Evolutionary conservation across 140 eudicot species (phyloP).

Genomic region (Anethum foeniculum): DNA sequence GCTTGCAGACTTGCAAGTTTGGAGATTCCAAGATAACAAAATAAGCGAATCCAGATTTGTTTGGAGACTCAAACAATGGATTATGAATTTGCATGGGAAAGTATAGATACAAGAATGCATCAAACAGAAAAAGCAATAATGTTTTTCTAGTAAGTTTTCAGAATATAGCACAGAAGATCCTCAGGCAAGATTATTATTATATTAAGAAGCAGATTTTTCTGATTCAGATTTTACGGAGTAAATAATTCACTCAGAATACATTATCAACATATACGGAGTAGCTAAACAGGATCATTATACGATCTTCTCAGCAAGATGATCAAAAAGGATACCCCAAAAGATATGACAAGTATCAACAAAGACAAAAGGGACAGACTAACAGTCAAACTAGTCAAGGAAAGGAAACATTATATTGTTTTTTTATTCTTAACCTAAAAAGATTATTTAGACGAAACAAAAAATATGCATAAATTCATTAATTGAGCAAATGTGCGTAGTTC

Average conservation of each 20-base stretch:
- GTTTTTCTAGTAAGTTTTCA: not conserved
- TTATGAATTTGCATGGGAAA: not conserved
- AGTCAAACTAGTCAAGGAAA: not conserved
- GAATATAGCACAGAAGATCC: not conserved
- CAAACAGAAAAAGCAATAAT: not conserved
- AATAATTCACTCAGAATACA: not conserved
- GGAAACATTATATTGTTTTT: not conserved
- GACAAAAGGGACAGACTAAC: not conserved
- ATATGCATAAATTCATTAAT: not conserved
- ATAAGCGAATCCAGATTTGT: not conserved
- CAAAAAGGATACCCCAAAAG: not conserved
- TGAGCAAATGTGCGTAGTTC: not conserved
- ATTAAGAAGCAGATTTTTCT: not conserved
- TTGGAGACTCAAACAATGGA: not conserved
- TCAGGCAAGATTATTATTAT: not conserved
- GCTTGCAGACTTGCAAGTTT: not conserved
- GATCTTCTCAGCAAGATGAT: not conserved
- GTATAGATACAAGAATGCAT: conserved; percentile 6
- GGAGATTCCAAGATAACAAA: not conserved
- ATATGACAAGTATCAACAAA: not conserved
- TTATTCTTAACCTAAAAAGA: not conserved
- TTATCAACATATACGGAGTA: not conserved
- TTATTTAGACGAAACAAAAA: not conserved
- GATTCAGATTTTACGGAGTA: not conserved
- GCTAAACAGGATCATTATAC: not conserved